Conservation (phyloP, 495 filamentous ascomycete genomes). For the Lepidopterella palustris region DNA sequence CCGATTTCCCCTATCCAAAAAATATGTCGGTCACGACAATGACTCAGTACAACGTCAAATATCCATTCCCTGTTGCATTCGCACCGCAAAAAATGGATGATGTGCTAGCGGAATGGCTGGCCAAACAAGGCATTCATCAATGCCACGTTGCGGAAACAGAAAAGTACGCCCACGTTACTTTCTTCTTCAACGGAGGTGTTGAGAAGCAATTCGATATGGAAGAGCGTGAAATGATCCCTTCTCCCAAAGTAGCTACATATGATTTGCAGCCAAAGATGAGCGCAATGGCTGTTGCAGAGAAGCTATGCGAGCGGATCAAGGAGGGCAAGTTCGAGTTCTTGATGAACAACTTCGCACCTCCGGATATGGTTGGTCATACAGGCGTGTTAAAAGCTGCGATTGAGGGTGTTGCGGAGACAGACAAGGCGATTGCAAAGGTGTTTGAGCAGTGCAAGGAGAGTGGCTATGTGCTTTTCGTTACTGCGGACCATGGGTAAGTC, state of each 20-base stretch:
- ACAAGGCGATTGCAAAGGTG: conserved; percentile 86
- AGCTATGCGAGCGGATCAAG: conserved; percentile 73
- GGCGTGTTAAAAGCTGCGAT: conserved; percentile 97
- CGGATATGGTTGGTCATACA: conserved; percentile 99
- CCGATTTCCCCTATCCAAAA: conserved; percentile 93
- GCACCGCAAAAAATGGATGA: conserved; percentile 92
- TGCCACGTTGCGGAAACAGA: conserved; percentile 97
- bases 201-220: conserved; percentile 94
- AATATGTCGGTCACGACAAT: conserved; percentile 88
- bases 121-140: conserved; percentile 79
- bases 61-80: conserved; percentile 89
- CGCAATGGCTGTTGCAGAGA: conserved; percentile 76
- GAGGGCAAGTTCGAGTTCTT: conserved; percentile 84
- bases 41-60: conserved; percentile 97
- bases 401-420: conserved; percentile 73
- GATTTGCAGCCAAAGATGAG: conserved; percentile 97
- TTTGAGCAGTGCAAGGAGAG: conserved; percentile 88
- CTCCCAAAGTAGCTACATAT: conserved; percentile 84
- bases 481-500: conserved; percentile 80
- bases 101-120: conserved; percentile 90
- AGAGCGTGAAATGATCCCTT: conserved; percentile 68
- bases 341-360: conserved; percentile 99
- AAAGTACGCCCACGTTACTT: conserved; percentile 98
- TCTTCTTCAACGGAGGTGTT: conserved; percentile 99
- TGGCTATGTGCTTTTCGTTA: conserved; percentile 88